phyloP scores from a whole-genome alignment of 768 basidiomycete genomes.

The Sistotremastrum suecicum region DNA sequence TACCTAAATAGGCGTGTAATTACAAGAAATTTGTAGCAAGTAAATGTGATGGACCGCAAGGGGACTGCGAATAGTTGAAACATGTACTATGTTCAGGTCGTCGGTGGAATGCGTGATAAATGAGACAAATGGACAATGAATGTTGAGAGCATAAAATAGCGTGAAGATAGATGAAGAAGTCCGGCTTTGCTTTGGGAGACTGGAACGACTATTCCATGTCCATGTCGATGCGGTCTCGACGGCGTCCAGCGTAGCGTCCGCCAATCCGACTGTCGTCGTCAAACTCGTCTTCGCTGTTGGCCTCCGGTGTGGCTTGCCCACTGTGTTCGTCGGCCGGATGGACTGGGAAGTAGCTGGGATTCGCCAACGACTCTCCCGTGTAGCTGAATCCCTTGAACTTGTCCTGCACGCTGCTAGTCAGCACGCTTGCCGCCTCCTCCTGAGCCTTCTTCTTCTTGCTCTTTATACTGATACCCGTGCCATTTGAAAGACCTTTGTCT shows the following conservation, averaged over 20 bases:
- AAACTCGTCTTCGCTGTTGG: slow-evolving; percentile 64
- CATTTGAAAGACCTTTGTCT: slow-evolving; percentile 5
- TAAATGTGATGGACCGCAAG: too few relatives aligned
- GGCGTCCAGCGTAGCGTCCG: slow-evolving; percentile 44
- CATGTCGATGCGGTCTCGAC: too few relatives aligned
- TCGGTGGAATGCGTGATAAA: too few relatives aligned
- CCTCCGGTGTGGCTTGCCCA: slow-evolving; percentile 30
- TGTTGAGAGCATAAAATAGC: too few relatives aligned
- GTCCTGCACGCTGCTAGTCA: slow-evolving; percentile 90
- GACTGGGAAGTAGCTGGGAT: slow-evolving; percentile 12
- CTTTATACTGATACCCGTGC: slow-evolving; percentile 37
- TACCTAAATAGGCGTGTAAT: too few relatives aligned
- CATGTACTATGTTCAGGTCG: too few relatives aligned
- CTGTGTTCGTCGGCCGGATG: slow-evolving; percentile 23
- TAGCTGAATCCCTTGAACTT: slow-evolving; percentile 94
- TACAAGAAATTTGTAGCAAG: too few relatives aligned
- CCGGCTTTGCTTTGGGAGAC: too few relatives aligned
- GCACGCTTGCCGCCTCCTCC: slow-evolving; percentile 40
- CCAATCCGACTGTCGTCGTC: slow-evolving; percentile 49
- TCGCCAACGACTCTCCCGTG: slow-evolving; percentile 43
- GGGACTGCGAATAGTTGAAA: too few relatives aligned
- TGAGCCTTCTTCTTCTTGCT: slow-evolving; percentile 31
- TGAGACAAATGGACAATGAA: too few relatives aligned
- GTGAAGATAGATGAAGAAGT: too few relatives aligned
- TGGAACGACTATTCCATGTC: too few relatives aligned